A percentile compares a stretch with the other conserved stretches of the same genome.
Evolutionary conservation across 129 eudicot genomes (phyloP).

Genomic region (Daucus carota): DH1_v3.0 NC_030384.2:44214501-44215000

Average conservation of each 20-base stretch:
- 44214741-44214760: slow-evolving; percentile 86
- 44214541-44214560: neutral
- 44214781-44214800: too few relatives aligned
- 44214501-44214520: neutral
- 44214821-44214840: neutral
- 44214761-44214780: slow-evolving; percentile 51
- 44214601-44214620: neutral
- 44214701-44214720: slow-evolving; percentile 81
- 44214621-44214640: slow-evolving; percentile 60
- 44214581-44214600: neutral
- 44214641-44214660: slow-evolving; percentile 45
- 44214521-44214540: neutral
- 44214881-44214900: neutral
- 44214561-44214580: neutral
- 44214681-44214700: slow-evolving; percentile 86
- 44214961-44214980: too few relatives aligned
- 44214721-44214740: slow-evolving; percentile 86
- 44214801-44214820: too few relatives aligned
- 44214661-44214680: slow-evolving; percentile 93
- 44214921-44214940: neutral
- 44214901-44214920: neutral
- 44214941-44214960: neutral
- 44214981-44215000: too few relatives aligned
- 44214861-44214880: neutral
- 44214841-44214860: too few relatives aligned